These are phyloP conservation scores for Mycena amicta DNA, from an alignment of 768 basidiomycete species.

Conservation along the genomic window DNA sequence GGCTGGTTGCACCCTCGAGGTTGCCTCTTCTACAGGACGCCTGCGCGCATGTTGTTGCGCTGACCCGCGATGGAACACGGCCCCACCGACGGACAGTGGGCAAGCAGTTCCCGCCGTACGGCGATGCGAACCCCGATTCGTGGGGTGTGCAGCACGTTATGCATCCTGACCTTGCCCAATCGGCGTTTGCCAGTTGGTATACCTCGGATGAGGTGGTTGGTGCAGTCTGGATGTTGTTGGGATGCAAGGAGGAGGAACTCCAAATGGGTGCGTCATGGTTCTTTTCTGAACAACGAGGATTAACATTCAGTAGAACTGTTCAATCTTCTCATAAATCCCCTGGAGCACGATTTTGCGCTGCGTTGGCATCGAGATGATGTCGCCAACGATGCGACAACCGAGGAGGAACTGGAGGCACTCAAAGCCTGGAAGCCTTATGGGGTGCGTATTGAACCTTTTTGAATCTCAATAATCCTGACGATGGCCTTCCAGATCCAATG, in stretches of 20 bases:
- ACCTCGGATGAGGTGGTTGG: constrained; percentile 52
- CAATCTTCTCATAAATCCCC: constrained; percentile 74
- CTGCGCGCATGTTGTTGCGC: constrained; percentile 49
- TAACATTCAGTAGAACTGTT: constrained; percentile 56
- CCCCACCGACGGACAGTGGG: constrained; percentile 70
- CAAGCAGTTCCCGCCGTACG: constrained; percentile 78
- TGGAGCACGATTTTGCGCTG: constrained; percentile 64
- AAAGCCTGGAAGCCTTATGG: constrained; percentile 61
- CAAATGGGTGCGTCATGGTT: constrained; percentile 64
- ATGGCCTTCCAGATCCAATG: constrained; percentile 69
- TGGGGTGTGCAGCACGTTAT: constrained; percentile 86
- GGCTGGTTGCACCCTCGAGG: constrained; percentile 48
- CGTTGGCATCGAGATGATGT: constrained; percentile 85
- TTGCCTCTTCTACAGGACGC: constrained; percentile 48
- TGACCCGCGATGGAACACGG: constrained; percentile 66
- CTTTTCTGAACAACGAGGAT: too few species aligned
- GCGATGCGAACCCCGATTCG: constrained; percentile 58
- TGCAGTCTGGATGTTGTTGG: constrained; percentile 50
- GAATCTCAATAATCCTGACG: too few species aligned
- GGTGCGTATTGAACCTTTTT: constrained; percentile 48
- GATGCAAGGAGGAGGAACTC: constrained; percentile 57
- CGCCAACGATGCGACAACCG: constrained; percentile 52
- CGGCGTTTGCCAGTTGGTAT: constrained; percentile 68
- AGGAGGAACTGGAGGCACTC: constrained; percentile 64
- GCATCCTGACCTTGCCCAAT: constrained; percentile 71